These are phyloP conservation scores for Drechslera avenae DNA, from an alignment of 2,329 filamentous ascomycete species.

Conservation along the genomic window DNA sequence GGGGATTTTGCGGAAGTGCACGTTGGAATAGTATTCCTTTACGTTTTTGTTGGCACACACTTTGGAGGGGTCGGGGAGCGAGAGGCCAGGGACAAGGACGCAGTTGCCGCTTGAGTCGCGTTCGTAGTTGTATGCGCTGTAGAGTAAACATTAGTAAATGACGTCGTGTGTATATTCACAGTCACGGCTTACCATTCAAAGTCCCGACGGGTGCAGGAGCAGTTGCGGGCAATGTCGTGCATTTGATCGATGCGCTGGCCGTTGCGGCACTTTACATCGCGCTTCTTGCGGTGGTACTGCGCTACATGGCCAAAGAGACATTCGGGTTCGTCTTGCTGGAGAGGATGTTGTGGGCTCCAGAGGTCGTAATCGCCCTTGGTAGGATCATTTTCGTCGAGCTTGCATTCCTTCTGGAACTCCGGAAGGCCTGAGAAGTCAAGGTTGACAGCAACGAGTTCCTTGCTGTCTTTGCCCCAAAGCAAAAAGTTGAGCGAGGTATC, in stretches of 20 bases:
- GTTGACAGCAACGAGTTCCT: slow-evolving; percentile 73
- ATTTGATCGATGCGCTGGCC: slow-evolving; percentile 67
- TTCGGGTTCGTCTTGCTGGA: slow-evolving; percentile 72
- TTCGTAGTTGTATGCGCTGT: slow-evolving; percentile 91
- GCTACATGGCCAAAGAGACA: slow-evolving; percentile 93
- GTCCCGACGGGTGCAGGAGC: slow-evolving; percentile 81
- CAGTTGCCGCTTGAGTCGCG: slow-evolving; percentile 78
- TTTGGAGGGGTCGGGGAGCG: slow-evolving; percentile 64
- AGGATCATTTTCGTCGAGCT: slow-evolving; percentile 65
- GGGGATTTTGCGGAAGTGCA: slow-evolving; percentile 87
- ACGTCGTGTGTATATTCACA: slow-evolving; percentile 6
- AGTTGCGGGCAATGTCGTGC: slow-evolving; percentile 74
- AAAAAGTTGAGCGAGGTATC: slow-evolving; percentile 91
- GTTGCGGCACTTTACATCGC: slow-evolving; percentile 80
- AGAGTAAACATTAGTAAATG: slow-evolving; percentile 17
- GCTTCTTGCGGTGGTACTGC: slow-evolving; percentile 88
- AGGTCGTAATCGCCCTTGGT: slow-evolving; percentile 76
- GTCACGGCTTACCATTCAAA: slow-evolving; percentile 84
- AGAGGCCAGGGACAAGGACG: slow-evolving; percentile 72
- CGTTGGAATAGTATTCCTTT: slow-evolving; percentile 81
- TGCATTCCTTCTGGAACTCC: slow-evolving; percentile 69
- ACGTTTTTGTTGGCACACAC: slow-evolving; percentile 69
- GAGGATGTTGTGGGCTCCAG: slow-evolving; percentile 86
- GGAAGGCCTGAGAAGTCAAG: slow-evolving; percentile 82
- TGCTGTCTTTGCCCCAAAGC: slow-evolving; percentile 73